These are phyloP conservation scores for Anastatica hierochuntica DNA, from an alignment of 345 rosid species.

Conservation along the genomic window DNA sequence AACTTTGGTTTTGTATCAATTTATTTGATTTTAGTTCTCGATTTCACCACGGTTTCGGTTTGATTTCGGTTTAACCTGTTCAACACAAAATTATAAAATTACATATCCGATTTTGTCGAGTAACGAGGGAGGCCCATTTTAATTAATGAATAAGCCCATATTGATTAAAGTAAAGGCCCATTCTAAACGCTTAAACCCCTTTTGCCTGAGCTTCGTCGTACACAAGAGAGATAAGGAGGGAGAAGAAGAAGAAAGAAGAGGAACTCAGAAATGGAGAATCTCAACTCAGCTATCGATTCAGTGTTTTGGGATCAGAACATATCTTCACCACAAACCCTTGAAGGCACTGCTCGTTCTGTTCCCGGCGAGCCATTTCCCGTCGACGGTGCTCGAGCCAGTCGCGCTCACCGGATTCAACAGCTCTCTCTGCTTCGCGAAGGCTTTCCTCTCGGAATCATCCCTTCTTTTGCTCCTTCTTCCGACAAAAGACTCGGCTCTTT, in stretches of 20 bases:
- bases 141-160: background rate
- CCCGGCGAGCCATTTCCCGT: constrained; percentile 70
- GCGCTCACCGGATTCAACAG: constrained; percentile 75
- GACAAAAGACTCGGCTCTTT: constrained; percentile 52
- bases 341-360: constrained; percentile 53
- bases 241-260: background rate
- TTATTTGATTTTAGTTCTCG: no score
- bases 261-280: constrained; percentile 73
- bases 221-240: constrained; percentile 24
- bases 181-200: constrained; percentile 15
- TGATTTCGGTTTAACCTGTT: no score
- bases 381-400: constrained; percentile 60
- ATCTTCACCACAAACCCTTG: constrained; percentile 53
- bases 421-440: constrained; percentile 61
- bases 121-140: background rate
- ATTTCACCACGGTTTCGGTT: no score
- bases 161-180: background rate
- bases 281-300: constrained; percentile 72
- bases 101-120: background rate
- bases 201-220: background rate
- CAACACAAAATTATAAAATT: no score
- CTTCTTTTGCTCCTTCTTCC: constrained; percentile 46
- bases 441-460: constrained; percentile 73
- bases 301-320: constrained; percentile 69
- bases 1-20: no score